These are phyloP conservation scores for Cantharellus cinnabarinus DNA, from an alignment of 768 basidiomycete genomes.

Conservation along the genomic window DNA sequence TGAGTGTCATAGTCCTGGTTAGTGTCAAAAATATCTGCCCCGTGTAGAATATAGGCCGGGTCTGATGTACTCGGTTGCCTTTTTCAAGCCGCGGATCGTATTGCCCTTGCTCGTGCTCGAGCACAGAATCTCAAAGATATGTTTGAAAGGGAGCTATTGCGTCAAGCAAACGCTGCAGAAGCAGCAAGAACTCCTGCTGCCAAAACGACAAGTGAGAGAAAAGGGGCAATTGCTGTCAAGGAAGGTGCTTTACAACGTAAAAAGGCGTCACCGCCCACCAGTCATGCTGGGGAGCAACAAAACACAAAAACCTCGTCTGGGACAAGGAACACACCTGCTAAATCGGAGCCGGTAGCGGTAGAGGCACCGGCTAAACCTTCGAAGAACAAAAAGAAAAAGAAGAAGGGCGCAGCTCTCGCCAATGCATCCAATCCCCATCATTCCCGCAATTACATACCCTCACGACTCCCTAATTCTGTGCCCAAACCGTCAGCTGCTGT, in stretches of 20 bases:
- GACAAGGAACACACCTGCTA: background rate
- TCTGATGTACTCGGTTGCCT: conserved; percentile 8
- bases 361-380: conserved; percentile 2
- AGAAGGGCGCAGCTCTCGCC: conserved; percentile 77
- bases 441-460: conserved; percentile 81
- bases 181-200: conserved; percentile 24
- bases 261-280: background rate
- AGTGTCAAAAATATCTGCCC: conserved; percentile 24
- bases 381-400: conserved; percentile 45
- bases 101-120: conserved; percentile 47
- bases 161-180: conserved; percentile 39
- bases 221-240: background rate
- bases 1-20: conserved; percentile 44
- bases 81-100: conserved; percentile 45
- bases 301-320: background rate
- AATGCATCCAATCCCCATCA: conserved; percentile 95
- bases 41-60: conserved; percentile 7
- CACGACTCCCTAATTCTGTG: conserved; percentile 39
- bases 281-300: background rate
- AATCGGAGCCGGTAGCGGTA: background rate
- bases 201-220: background rate
- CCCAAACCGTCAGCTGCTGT: conserved; percentile 11
- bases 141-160: conserved; percentile 53
- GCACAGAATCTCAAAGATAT: conserved; percentile 40
- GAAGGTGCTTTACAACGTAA: background rate